Conservation (phyloP, 345 rosid species). For the Gossypium turneri region DNA sequence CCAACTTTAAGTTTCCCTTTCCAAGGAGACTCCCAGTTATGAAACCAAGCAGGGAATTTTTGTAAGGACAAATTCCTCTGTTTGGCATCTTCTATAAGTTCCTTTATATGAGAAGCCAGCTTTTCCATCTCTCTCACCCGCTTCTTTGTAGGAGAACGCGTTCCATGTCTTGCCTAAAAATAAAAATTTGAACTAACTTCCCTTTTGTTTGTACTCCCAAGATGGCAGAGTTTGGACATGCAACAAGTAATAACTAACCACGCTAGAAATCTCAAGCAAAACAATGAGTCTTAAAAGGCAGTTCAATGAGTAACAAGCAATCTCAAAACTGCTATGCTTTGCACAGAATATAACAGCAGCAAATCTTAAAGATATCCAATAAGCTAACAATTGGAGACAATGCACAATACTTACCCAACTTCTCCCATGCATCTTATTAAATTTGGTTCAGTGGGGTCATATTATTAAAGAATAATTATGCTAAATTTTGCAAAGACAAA, state of each 20-base stretch:
- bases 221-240: neutral
- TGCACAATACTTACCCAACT: neutral
- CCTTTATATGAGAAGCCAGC: constrained; percentile 59
- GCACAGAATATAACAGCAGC: neutral
- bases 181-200: neutral
- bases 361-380: neutral
- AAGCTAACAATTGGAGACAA: neutral
- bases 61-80: constrained; percentile 33
- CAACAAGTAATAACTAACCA: neutral
- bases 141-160: constrained; percentile 87
- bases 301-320: neutral
- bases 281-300: neutral
- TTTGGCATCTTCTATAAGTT: constrained; percentile 51
- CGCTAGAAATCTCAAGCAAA: neutral
- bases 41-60: constrained; percentile 68
- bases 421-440: neutral
- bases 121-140: constrained; percentile 64
- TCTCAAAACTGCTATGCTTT: neutral
- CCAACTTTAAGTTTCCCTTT: constrained; percentile 78
- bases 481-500: neutral
- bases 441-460: neutral
- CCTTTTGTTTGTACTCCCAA: neutral
- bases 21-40: constrained; percentile 81
- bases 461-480: neutral
- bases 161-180: constrained; percentile 64